Evolutionary conservation across 2,329 filamentous ascomycete species (phyloP), one percentile per base, ranked within the genome.

Genomic region (Colletotrichum chrysophilum): DNA sequence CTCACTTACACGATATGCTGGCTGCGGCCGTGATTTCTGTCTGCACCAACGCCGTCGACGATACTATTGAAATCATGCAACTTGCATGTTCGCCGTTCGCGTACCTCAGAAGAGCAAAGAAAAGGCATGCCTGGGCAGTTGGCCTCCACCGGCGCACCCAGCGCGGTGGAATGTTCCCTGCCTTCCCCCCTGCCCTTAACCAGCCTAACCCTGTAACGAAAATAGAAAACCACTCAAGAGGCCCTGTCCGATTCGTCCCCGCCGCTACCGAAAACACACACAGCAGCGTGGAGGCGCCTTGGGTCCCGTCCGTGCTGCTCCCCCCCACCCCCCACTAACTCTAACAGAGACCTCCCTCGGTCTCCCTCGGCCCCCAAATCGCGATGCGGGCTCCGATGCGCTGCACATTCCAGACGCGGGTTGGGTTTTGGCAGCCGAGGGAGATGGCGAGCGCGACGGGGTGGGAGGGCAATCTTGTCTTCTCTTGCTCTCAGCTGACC

Each of bases 171-270:
- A 74, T 60, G 66, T 24, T 62, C 26, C 71, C 66, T 32, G 34
- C 52, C 66, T 13, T 16, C 48, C 38, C 21, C 55, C 58, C 32
- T 61, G 58, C n/a, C 30, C 34, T 48, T 55, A 6, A 61, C 61
- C 69, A n/a, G 55, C 61, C 10, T 28, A 58, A 21, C 55, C 69
- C 73, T 72, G 52, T 34, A 61, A 55, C 68, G 3, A 43, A 73
- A 75, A 73, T 75, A 75, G 73, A 72, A 68, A 68, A 64, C 70
- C 69, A 62, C 69, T 62, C 43, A 43, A 64, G 43, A 67, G 55
- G 16, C 73, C 64, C 62, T 75, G 73, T 67, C 60, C 48, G 34
- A 69, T 61, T 38, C 64, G 55, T 48, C 28, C 55, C 36, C 64
- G 70, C 65, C 13, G 65, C 55, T 61, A n/a, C 64, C 70, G 55